Base-by-base conservation (phyloP, 2,329 filamentous ascomycete species). In the Aspergillus udagawae region DNA sequence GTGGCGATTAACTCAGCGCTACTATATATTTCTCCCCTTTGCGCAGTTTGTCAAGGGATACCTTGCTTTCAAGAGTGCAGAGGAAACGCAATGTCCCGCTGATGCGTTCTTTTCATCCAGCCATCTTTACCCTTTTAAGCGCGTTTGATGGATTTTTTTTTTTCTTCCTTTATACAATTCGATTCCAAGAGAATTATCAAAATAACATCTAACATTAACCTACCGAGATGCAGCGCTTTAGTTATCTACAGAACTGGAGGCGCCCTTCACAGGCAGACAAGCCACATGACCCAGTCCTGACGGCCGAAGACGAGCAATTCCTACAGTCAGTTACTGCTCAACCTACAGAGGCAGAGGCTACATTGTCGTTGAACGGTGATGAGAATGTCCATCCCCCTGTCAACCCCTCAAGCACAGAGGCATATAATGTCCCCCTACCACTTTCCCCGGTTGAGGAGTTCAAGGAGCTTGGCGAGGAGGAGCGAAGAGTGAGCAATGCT, bases 221-320 rank as follows among this genome's bases (percentile, higher is more conserved):
- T 57, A 52, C 49, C 59, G 58, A 59, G 21, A 76, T 77, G 71
- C 70, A 79, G 60, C 78, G 79, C 59, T 69, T 80, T 54, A 77
- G 72, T 51, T 70, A 74, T 59, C 71, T 78, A 49, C 76, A 73
- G 54, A 66, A 70, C 54, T 77, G 74, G 60, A 67, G 69, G 51
- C 73, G 67, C 47, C 66, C 69, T 17, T 70, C 73, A 57, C 64
- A 67, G 61, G 53, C 64, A 53, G 55, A 67, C 54, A 71, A 65
- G 51, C 60, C 70, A 4, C 72, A 72, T 29, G 70, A 67, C 51
- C 78, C 65, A 67, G 79, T 86, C 2, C 68, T 86, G n/a, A 83
- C 81, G 20, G 78, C 82, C n/a, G 83, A 85, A 64, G 84, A 87
- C 60, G 82, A 86, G 63, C 75, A 78, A 53, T 86, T 86, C 63